Evolutionary conservation across 805 yeast genomes (phyloP).

Genomic region (Kuraishia hungarica): DNA sequence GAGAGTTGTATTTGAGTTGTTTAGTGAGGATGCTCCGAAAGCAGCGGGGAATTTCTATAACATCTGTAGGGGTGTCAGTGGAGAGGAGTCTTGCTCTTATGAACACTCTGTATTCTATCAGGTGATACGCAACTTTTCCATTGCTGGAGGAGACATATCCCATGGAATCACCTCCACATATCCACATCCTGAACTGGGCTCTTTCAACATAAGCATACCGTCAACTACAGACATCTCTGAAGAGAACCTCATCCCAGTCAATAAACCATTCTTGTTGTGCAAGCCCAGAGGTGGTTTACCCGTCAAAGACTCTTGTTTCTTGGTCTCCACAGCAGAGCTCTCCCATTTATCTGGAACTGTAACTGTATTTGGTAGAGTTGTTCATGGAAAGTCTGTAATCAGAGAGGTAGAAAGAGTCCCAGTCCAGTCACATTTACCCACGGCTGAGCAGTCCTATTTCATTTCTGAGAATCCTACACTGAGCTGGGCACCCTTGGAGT

Average conservation of each 20-base stretch:
- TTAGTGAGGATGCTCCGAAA: conserved; percentile 42
- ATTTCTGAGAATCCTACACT: conserved; percentile 3
- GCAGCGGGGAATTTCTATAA: conserved; percentile 41
- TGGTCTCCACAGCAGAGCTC: conserved; percentile 58
- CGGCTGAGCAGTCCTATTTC: conserved; percentile 7
- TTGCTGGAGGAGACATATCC: conserved; percentile 57
- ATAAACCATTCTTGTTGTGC: conserved; percentile 42
- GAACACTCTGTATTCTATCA: conserved; percentile 48
- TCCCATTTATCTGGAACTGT: conserved; percentile 74
- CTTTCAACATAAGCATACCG: conserved; percentile 13
- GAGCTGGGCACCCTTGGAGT: conserved; percentile 28
- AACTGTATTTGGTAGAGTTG: conserved; percentile 67
- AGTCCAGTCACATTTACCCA: conserved; percentile 26
- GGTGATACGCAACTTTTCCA: conserved; percentile 58
- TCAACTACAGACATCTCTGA: conserved; percentile 39
- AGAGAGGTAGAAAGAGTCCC: conserved; percentile 51
- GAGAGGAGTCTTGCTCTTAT: conserved; percentile 17
- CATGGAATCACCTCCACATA: conserved; percentile 7
- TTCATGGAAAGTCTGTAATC: conserved; percentile 59
- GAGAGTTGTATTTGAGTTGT: conserved; percentile 52
- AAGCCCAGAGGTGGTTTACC: conserved; percentile 54
- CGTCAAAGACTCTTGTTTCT: conserved; percentile 60
- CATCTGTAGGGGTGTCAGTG: conserved; percentile 27
- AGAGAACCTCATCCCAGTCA: conserved; percentile 43
- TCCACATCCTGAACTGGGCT: conserved; percentile 23